Base-by-base conservation (phyloP, 495 filamentous ascomycete genomes). In the Elaphomyces granulatus region DNA sequence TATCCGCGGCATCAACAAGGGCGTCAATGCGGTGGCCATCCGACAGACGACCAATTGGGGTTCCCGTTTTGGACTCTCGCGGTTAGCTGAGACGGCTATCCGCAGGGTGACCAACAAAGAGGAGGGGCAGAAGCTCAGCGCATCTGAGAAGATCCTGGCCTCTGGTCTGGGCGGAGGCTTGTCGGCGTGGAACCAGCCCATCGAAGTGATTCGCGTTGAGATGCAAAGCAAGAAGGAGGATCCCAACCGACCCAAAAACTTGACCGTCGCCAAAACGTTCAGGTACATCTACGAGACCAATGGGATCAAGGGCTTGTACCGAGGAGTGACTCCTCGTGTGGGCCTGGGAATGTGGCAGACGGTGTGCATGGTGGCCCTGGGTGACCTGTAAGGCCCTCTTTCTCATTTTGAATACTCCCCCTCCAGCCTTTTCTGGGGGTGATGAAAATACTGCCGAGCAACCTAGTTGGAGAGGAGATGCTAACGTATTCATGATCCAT, bases 31-130 rank as follows among this genome's bases (percentile, higher is more conserved):
- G 47, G 90, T 98, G 17, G 90, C 90, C 43, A 94, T 98, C 53
- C 77, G 90, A 45, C 90, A 98, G 71, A 95, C 94, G 66, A 96
- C 90, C 56, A 98, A 98, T 71, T 98, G 90, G 90, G 90, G 90
- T 20, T 87, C 81, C 14, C 78, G 90, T 47, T 98, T 98, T 63
- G 90, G 90, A 54, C 74, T 98, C 40, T 83, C 78, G 42, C 77
- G 90, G 46, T 70, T 94, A 47, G 87, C 87, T 35, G 90, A 98
- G 69, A 74, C 75, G 49, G 80, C 80, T 16, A 94, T 98, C 66
- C 77, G 90, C 48, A 75, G 68, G 30, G 56, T 74, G 35, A 88
- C 85, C 28, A 70, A 74, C 59, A 96, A 98, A 72, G 75, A 81
- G 45, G 69, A 87, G 1, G 63, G 70, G 41, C 73, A 86, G 53